Conservation (phyloP, 1,139 yeast genomes). For the Sugiyamaella novakii region DNA sequence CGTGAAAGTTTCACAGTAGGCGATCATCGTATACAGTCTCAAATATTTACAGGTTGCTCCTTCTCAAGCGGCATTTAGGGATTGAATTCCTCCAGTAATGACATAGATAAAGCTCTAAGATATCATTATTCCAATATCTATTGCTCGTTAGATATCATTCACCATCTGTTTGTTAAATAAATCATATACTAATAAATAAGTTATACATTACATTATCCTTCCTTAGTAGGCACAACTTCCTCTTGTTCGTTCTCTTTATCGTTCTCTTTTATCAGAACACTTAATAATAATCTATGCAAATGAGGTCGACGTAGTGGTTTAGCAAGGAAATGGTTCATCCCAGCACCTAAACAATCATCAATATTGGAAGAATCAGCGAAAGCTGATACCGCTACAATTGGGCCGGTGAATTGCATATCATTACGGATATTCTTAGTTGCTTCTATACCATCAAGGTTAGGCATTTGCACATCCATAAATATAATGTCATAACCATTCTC, state of each 20-base stretch:
- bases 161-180: too few species aligned
- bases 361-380: constrained; percentile 92
- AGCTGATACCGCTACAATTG: constrained; percentile 92
- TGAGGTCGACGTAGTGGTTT: constrained; percentile 57
- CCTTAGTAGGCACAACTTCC: constrained; percentile 2
- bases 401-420: constrained; percentile 60
- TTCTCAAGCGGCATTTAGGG: too few species aligned
- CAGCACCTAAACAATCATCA: constrained; percentile 76
- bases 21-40: too few species aligned
- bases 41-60: too few species aligned
- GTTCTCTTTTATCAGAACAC: constrained; percentile 21
- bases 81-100: too few species aligned
- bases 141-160: too few species aligned
- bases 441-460: constrained; percentile 81
- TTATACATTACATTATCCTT: constrained; percentile 1
- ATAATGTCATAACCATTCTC: constrained; percentile 62
- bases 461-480: constrained; percentile 98
- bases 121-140: too few species aligned
- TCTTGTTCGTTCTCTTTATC: constrained; percentile 6
- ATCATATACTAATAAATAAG: neutral
- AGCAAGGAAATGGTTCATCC: constrained; percentile 88
- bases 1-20: too few species aligned
- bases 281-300: constrained; percentile 29
- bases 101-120: too few species aligned
- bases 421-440: constrained; percentile 75